Evolutionary conservation across 352 stramenopile species (phyloP).

Genomic region (Lagenidium sp.): DNA sequence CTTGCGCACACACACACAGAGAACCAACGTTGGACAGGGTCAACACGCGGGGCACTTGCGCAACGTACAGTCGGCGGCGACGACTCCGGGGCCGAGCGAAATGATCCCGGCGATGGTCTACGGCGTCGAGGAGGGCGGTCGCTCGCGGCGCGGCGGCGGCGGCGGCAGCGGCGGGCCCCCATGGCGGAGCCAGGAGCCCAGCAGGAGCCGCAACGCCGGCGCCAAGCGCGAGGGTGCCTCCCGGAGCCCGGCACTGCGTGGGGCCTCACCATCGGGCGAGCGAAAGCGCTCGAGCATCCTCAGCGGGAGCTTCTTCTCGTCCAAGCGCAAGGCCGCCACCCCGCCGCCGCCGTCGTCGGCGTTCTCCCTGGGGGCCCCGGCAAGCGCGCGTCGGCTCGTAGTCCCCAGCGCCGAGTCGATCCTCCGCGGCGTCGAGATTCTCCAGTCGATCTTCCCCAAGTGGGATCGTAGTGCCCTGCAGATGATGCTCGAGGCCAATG

Average conservation of each 20-base stretch:
- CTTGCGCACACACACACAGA: too few relatives aligned
- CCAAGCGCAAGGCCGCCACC: constrained; percentile 25
- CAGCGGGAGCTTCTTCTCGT: constrained; percentile 40
- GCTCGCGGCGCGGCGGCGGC: too few relatives aligned
- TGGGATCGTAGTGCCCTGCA: constrained; percentile 63
- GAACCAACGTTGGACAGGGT: too few relatives aligned
- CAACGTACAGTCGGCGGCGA: too few relatives aligned
- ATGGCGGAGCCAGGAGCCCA: constrained; percentile 5
- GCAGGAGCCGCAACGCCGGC: background rate
- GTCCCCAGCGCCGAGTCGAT: constrained; percentile 37
- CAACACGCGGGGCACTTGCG: too few relatives aligned
- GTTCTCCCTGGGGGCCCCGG: background rate
- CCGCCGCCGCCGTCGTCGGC: constrained; percentile 4
- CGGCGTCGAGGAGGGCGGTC: too few relatives aligned
- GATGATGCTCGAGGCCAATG: constrained; percentile 65
- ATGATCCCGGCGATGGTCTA: too few relatives aligned
- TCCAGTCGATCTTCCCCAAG: constrained; percentile 75
- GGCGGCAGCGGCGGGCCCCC: constrained; percentile 7
- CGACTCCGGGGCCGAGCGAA: too few relatives aligned
- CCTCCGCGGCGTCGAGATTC: constrained; percentile 51
- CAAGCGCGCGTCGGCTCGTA: constrained; percentile 3
- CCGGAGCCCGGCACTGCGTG: constrained; percentile 7
- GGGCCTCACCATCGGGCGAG: constrained; percentile 3
- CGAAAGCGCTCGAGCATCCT: constrained; percentile 30
- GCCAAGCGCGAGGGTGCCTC: constrained; percentile 1